A percentile compares a stretch with the other conserved stretches of the same genome.
Conservation (phyloP, 1,139 yeast species). For the Lodderomyces parapsilosis region DNA sequence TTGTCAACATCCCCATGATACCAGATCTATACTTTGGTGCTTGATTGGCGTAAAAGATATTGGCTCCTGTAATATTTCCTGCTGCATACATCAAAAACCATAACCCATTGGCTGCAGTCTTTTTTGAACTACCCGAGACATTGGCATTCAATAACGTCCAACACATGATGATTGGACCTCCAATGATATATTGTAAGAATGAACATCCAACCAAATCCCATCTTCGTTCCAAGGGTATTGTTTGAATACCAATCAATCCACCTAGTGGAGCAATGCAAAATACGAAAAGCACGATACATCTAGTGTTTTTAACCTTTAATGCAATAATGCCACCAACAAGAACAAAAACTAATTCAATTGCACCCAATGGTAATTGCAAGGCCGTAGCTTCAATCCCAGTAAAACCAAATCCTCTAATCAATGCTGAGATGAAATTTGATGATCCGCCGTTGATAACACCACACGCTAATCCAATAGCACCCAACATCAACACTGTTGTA, state of each 20-base stretch:
- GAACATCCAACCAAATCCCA: conserved; percentile 32
- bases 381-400: conserved; percentile 24
- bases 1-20: conserved; percentile 2
- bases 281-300: conserved; percentile 18
- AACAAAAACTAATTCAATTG: conserved; percentile 30
- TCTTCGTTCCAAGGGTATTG: conserved; percentile 19
- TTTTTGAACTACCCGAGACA: conserved; percentile 27
- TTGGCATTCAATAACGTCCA: conserved; percentile 29
- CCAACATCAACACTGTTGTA: conserved; percentile 27
- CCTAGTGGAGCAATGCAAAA: conserved; percentile 23
- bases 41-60: conserved; percentile 26
- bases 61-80: conserved; percentile 30
- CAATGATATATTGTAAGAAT: conserved; percentile 33
- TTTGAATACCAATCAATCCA: conserved; percentile 25
- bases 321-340: conserved; percentile 23
- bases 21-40: conserved; percentile 31
- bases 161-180: conserved; percentile 31
- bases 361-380: conserved; percentile 31
- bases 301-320: conserved; percentile 18
- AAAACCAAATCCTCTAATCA: conserved; percentile 28
- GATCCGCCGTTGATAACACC: conserved; percentile 31
- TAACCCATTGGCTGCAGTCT: conserved; percentile 22
- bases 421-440: conserved; percentile 26
- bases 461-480: conserved; percentile 22
- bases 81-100: conserved; percentile 29